A percentile compares a stretch with the other conserved stretches of the same genome.
These are phyloP conservation scores for Madurella fahalii DNA, from an alignment of 2,329 filamentous ascomycete genomes.

Conservation along the genomic window DNA sequence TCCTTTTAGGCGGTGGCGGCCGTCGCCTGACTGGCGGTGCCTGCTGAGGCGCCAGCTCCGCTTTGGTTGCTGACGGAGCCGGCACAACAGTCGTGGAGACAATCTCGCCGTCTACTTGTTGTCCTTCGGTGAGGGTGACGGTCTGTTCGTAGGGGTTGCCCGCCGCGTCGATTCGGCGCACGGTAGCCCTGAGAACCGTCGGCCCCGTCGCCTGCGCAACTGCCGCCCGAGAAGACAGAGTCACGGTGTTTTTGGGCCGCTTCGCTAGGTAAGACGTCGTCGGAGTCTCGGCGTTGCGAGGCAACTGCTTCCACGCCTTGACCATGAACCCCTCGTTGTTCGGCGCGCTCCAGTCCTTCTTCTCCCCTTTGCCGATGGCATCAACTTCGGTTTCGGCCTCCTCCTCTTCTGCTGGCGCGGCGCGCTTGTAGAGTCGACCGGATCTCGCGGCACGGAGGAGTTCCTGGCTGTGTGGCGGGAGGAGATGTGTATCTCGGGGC, in stretches of 20 bases:
- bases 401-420: conserved; percentile 58
- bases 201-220: conserved; percentile 44
- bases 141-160: conserved; percentile 84
- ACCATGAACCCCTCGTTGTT: conserved; percentile 49
- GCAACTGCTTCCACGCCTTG: conserved; percentile 59
- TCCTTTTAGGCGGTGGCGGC: conserved; percentile 74
- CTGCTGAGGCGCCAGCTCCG: conserved; percentile 47
- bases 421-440: conserved; percentile 70
- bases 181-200: conserved; percentile 71
- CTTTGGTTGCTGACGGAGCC: conserved; percentile 53
- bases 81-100: conserved; percentile 56
- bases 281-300: conserved; percentile 53
- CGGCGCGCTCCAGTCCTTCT: conserved; percentile 45
- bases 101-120: conserved; percentile 77
- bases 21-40: conserved; percentile 52
- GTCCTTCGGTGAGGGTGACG: conserved; percentile 74
- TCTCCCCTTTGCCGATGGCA: conserved; percentile 44
- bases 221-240: conserved; percentile 49
- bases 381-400: conserved; percentile 46
- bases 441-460: conserved; percentile 77
- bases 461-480: conserved; percentile 76
- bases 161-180: conserved; percentile 70
- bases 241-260: conserved; percentile 58
- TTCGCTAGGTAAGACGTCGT: conserved; percentile 56
- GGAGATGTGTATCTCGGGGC: conserved; percentile 77